These are phyloP conservation scores for Penicillium malachiteum DNA, from an alignment of 495 filamentous ascomycete species.

Conservation along the genomic window DNA sequence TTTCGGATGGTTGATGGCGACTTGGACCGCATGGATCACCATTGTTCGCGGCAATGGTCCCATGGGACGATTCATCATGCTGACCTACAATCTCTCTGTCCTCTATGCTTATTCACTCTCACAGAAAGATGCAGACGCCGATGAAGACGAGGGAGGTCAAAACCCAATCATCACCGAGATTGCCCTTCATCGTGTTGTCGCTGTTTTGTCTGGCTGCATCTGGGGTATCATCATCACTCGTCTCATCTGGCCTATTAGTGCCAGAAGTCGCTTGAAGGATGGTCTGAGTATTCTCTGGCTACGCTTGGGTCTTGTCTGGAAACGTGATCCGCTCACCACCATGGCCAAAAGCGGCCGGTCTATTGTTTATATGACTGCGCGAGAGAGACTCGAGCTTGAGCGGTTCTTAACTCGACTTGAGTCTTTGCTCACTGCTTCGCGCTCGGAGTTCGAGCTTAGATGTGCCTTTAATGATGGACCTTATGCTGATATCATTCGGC, in stretches of 20 bases:
- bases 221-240: conserved; percentile 93
- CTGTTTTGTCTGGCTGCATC: conserved; percentile 81
- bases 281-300: conserved; percentile 85
- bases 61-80: conserved; percentile 85
- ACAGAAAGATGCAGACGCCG: conserved; percentile 66
- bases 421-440: conserved; percentile 67
- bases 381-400: conserved; percentile 73
- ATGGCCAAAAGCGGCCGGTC: conserved; percentile 55
- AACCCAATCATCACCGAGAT: conserved; percentile 85
- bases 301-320: conserved; percentile 94
- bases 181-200: conserved; percentile 82
- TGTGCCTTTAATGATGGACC: conserved; percentile 75
- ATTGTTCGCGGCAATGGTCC: conserved; percentile 80
- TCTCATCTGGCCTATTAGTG: conserved; percentile 89
- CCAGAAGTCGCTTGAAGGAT: conserved; percentile 79
- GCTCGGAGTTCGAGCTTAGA: conserved; percentile 77
- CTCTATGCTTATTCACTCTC: conserved; percentile 91
- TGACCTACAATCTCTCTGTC: conserved; percentile 96
- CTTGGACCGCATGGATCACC: conserved; percentile 86
- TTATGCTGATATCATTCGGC: conserved; percentile 70
- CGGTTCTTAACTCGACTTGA: conserved; percentile 65
- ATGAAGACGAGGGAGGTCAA: conserved; percentile 79
- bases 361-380: conserved; percentile 72
- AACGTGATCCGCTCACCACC: conserved; percentile 81
- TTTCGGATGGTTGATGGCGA: conserved; percentile 75